Conservation (phyloP, 805 yeast species). For the Pichia nakasei region DNA sequence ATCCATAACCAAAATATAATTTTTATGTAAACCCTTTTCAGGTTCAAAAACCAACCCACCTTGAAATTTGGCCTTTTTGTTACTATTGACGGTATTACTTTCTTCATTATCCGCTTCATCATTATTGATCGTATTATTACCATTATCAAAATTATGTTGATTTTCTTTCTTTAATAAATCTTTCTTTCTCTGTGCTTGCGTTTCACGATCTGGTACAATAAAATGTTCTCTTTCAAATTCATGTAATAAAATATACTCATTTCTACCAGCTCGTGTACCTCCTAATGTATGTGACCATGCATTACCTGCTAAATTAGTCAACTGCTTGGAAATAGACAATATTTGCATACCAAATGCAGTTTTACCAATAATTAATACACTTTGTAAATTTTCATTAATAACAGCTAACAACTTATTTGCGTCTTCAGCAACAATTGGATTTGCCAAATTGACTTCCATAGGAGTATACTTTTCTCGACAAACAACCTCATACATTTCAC, state of each 20-base stretch:
- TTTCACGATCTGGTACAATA: conserved; percentile 68
- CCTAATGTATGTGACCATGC: conserved; percentile 93
- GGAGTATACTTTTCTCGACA: conserved; percentile 55
- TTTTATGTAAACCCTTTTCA: conserved; percentile 86
- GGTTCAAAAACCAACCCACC: conserved; percentile 88
- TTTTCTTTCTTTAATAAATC: conserved; percentile 8
- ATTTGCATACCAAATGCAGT: conserved; percentile 79
- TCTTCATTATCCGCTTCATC: conserved; percentile 32
- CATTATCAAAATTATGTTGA: conserved; percentile 14
- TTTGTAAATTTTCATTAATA: conserved; percentile 55
- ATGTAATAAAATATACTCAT: conserved; percentile 85
- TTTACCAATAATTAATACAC: conserved; percentile 64
- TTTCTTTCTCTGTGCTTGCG: conserved; percentile 28
- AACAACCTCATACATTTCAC: conserved; percentile 82
- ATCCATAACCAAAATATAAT: conserved; percentile 89
- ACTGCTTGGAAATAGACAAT: conserved; percentile 78
- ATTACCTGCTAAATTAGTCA: conserved; percentile 92
- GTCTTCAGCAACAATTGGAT: conserved; percentile 57
- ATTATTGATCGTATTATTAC: neutral
- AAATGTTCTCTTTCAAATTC: conserved; percentile 76
- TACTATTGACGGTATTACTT: conserved; percentile 37
- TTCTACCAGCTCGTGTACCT: conserved; percentile 94
- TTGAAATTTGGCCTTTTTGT: conserved; percentile 25
- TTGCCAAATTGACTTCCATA: conserved; percentile 65
- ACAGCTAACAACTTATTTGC: conserved; percentile 61